Evolutionary conservation across 257 asterid genomes (phyloP).

Genomic region (Forsythia viridissima): DNA sequence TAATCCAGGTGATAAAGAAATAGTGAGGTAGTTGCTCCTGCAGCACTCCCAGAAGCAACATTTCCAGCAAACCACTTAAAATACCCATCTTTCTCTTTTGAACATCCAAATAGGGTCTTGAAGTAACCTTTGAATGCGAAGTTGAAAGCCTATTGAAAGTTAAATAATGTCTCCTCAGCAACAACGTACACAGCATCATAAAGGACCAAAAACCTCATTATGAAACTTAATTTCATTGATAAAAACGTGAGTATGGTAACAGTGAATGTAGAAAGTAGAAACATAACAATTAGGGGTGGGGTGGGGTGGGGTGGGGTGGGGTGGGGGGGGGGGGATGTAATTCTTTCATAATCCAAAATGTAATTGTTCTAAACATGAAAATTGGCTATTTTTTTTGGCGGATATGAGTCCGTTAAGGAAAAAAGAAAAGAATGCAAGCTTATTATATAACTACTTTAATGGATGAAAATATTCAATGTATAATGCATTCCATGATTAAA

Average conservation of each 20-base stretch:
- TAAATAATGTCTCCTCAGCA: conserved; percentile 11
- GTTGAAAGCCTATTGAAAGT: conserved; percentile 74
- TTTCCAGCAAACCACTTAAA: conserved; percentile 92
- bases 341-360: background rate
- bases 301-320: too few relatives aligned
- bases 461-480: background rate
- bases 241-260: background rate
- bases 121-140: conserved; percentile 95
- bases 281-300: too few relatives aligned
- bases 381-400: background rate
- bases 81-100: conserved; percentile 89
- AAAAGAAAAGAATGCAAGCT: background rate
- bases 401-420: background rate
- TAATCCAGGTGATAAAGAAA: conserved; percentile 66
- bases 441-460: background rate
- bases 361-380: background rate
- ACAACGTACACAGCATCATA: background rate
- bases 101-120: conserved; percentile 64
- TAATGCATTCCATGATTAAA: background rate
- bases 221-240: background rate
- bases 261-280: background rate
- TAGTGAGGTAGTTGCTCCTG: conserved; percentile 92
- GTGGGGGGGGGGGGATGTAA: too few relatives aligned
- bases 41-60: conserved; percentile 98
- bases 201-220: background rate